Evolutionary conservation across 257 asterid genomes (phyloP).

Genomic region (Datura wrightii): DNA sequence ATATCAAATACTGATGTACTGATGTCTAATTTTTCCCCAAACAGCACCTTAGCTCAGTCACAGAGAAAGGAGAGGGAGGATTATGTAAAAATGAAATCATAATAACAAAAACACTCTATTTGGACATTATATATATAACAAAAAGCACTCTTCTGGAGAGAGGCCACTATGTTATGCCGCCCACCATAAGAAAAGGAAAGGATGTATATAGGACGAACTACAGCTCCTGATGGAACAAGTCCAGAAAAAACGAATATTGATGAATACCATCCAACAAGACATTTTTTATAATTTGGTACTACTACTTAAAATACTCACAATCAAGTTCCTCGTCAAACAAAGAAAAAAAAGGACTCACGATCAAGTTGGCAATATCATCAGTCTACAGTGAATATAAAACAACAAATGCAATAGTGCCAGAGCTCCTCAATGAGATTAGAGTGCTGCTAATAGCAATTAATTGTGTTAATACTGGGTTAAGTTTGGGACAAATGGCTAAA

Average conservation of each 20-base stretch:
- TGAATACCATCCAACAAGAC: background rate
- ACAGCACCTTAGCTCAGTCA: background rate
- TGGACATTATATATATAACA: background rate
- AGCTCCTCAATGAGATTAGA: background rate
- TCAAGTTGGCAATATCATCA: constrained; percentile 6
- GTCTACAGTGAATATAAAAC: background rate
- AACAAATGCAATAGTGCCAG: background rate
- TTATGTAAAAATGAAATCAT: background rate
- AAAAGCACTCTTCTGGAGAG: background rate
- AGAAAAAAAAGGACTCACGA: background rate
- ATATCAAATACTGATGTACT: background rate
- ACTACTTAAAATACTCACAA: background rate
- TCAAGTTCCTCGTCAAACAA: background rate
- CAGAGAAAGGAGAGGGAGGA: background rate
- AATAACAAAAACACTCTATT: background rate
- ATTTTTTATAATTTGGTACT: constrained; percentile 8
- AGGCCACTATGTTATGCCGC: background rate
- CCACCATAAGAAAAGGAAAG: background rate
- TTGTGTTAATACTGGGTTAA: background rate
- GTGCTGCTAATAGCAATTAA: constrained; percentile 3
- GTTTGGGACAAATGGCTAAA: constrained; percentile 25
- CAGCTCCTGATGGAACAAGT: background rate
- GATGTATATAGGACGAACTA: background rate
- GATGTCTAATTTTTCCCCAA: background rate
- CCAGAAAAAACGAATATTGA: background rate